Evolutionary conservation across 148 eudicot species (phyloP), one percentile per base, ranked within the genome.

Genomic region (Rheum nobile): DNA sequence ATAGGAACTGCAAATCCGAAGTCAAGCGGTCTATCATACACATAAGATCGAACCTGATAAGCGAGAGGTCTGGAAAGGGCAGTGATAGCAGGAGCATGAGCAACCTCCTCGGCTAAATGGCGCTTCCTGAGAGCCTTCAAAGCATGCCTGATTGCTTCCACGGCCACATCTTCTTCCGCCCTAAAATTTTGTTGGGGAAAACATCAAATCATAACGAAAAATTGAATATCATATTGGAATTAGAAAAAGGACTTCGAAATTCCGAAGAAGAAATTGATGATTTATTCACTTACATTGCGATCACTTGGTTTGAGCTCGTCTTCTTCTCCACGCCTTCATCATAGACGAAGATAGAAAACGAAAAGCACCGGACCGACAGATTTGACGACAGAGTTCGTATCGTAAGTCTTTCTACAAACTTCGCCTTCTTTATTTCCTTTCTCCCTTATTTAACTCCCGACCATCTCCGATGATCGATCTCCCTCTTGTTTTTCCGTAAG

Each of bases 71-170:
- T 85, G 4, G 91, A 80, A 54, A 91, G 83, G 75, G 97, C 93
- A 21, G 73, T 59, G 32, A 88, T 82, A 67, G 96, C 90, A 17
- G 96, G 92, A 35, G 83, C 81, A 80, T 91, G 97, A 82, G 97
- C 98, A 75, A 76, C 91, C 76, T 95, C 98, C 80, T 95, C 97
- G 9, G 76, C 81, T 74, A 87, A 82, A 76, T 92, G 98, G 72
- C 98, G 93, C 84, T 90, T 89, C 22, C 70, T 83, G 57, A 95
- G 89, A 24, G 97, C 89, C 83, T 81, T 91, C 57, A 95, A 67
- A 39, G 92, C 96, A 71, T 91, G 87, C 73, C 84, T 88, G 24
- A 95, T 90, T 71, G 97, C 97, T 47, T 73, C 79, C 42, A 84
- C 80, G 0, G 91, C 90, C 12, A 82, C 57, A 28, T 91, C 91